Conservation (phyloP, 768 basidiomycete species). For the Russula brevipes region DNA sequence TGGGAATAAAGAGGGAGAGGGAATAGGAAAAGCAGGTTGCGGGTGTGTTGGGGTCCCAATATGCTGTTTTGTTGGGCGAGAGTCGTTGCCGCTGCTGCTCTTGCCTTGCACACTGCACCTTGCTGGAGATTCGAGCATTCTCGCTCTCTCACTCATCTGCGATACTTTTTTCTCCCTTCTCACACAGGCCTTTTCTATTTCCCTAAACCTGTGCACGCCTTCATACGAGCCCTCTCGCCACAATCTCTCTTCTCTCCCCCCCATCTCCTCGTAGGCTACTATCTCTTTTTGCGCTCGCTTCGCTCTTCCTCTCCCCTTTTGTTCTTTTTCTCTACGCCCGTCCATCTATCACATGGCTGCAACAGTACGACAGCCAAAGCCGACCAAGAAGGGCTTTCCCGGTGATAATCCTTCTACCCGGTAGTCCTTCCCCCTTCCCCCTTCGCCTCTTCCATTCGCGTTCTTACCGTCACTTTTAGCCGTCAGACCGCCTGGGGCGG, state of each 20-base stretch:
- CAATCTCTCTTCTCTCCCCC: constrained; percentile 11
- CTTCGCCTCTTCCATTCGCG: constrained; percentile 19
- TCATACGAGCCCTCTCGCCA: constrained; percentile 18
- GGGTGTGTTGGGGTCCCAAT: constrained; percentile 7
- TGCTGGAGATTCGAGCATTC: constrained; percentile 19
- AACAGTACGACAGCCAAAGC: constrained; percentile 52
- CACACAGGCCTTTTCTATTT: constrained; percentile 10
- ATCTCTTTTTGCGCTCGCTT: constrained; percentile 32
- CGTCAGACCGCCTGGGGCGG: constrained; percentile 59
- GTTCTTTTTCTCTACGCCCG: constrained; percentile 32
- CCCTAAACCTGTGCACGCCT: constrained; percentile 15
- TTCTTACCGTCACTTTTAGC: constrained; percentile 26
- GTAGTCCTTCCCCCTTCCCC: constrained; percentile 37
- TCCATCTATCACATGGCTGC: constrained; percentile 25
- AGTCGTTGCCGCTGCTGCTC: not conserved
- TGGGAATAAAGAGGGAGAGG: not conserved
- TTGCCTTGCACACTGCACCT: not conserved
- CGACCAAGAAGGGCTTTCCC: constrained; percentile 54
- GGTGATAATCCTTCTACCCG: constrained; percentile 42
- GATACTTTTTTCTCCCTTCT: constrained; percentile 18
- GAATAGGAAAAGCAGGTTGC: not conserved
- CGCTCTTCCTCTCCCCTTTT: constrained; percentile 30
- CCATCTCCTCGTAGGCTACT: constrained; percentile 16
- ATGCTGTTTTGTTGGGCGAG: not conserved
- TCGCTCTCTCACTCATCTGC: constrained; percentile 18